Conservation (phyloP, 345 rosid genomes). For the Barbarea vulgaris region DNA sequence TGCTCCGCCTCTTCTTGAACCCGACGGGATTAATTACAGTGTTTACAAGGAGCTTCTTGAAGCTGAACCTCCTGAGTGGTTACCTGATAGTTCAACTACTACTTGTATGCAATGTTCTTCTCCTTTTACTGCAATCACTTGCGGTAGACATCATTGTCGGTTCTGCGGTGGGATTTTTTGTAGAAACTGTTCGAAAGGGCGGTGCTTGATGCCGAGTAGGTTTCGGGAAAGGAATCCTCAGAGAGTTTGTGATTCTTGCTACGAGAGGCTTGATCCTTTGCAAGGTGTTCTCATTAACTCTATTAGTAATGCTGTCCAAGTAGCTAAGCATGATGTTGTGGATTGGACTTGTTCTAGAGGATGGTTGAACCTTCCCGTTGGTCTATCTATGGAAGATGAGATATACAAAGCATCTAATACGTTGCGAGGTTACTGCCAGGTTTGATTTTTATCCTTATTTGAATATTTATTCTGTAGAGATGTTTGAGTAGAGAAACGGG, state of each 20-base stretch:
- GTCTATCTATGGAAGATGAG: constrained; percentile 94
- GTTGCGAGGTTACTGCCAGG: constrained; percentile 78
- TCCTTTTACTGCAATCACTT: constrained; percentile 74
- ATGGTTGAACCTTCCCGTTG: constrained; percentile 93
- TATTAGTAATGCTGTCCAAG: constrained; percentile 90
- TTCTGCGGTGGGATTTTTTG: constrained; percentile 96
- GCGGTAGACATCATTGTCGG: constrained; percentile 98
- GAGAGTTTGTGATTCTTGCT: constrained; percentile 92
- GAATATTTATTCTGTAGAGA: background rate
- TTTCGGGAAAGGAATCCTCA: constrained; percentile 92
- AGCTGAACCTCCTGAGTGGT: constrained; percentile 95
- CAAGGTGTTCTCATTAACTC: constrained; percentile 78
- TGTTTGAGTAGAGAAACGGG: background rate
- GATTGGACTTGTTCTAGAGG: constrained; percentile 96
- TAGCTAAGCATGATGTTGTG: constrained; percentile 87
- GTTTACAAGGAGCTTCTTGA: constrained; percentile 76
- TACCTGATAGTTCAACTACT: constrained; percentile 79
- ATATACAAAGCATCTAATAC: constrained; percentile 90
- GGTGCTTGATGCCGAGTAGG: constrained; percentile 77
- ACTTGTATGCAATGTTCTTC: constrained; percentile 82
- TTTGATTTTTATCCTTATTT: constrained; percentile 22
- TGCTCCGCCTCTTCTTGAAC: constrained; percentile 89
- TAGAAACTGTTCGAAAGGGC: constrained; percentile 76
- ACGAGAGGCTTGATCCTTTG: constrained; percentile 93
- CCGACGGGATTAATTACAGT: constrained; percentile 54